Base-by-base conservation (phyloP, 2,329 filamentous ascomycete genomes). In the Aspergillus carbonarius region DNA sequence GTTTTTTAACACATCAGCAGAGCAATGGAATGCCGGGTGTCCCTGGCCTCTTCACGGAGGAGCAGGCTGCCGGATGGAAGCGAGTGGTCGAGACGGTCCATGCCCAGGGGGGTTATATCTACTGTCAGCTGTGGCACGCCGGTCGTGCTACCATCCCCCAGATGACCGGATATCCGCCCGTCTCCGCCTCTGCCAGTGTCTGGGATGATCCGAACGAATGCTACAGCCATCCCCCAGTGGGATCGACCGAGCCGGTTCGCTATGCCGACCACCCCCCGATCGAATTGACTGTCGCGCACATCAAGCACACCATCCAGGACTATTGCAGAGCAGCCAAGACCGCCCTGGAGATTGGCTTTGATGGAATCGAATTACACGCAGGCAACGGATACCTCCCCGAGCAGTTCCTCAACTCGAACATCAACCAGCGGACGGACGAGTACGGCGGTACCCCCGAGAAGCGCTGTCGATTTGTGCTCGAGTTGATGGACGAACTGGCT, bases 261-360 rank as follows among this genome's bases (percentile, higher is more conserved):
- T 81, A 77, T 61, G 58, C 70, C 9, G 78, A 80, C 60, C 76
- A 78, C 20, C 74, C 70, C n/a, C 78, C 72, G 15, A 77, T 78
- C 59, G 79, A 71, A 59, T 58, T 82, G 64, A 80, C 77, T 0
- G 71, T 78, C 23, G 74, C 76, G 1, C 80, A 81, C 55, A 80
- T 82, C 61, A 69, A 76, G 56, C 62, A 67, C 34, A 79, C 76
- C 3, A 77, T 80, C 32, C 61, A 65, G 0, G 79, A 81, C 61
- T 82, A 79, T 63, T 79, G 75, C 55, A 58, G 61, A 3, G 79
- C 79, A 1, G 80, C 80, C 1, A 72, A 73, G 60, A 81, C 70
- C 65, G 85, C 85, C 0, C 77, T 87, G 25, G 79, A 81, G 47
- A 79, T 78, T 54, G 84, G 84, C 0, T 86, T 83, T 44, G 81